These are phyloP conservation scores for Chytriomyces hyalinus DNA, from an alignment of 192 early-diverging fungal genomes.

Conservation along the genomic window DNA sequence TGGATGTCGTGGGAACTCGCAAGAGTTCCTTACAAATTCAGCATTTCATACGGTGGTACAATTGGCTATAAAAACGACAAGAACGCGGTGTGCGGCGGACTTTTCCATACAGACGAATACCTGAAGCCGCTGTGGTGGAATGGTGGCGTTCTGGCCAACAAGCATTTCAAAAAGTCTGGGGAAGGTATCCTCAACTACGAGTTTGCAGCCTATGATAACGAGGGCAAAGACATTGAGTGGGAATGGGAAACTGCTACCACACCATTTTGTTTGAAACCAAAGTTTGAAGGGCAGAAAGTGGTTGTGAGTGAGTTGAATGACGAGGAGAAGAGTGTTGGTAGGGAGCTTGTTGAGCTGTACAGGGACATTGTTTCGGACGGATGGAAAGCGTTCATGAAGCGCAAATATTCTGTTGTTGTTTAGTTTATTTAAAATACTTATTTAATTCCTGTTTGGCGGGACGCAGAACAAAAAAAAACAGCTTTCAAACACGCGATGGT, in stretches of 20 bases:
- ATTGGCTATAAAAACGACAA: constrained; percentile 55
- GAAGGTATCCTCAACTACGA: constrained; percentile 18
- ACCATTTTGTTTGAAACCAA: constrained; percentile 44
- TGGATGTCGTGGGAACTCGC: constrained; percentile 68
- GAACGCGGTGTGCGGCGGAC: constrained; percentile 34
- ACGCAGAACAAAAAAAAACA: too few species aligned
- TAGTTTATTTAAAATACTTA: too few species aligned
- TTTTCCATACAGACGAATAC: constrained; percentile 41
- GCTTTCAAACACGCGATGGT: too few species aligned
- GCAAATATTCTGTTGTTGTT: too few species aligned
- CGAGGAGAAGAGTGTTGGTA: not conserved
- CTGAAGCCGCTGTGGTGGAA: constrained; percentile 43
- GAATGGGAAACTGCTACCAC: constrained; percentile 43
- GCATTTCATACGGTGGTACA: constrained; percentile 59
- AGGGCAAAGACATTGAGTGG: constrained; percentile 37
- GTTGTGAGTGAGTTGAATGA: constrained; percentile 14
- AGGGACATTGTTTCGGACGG: constrained; percentile 18
- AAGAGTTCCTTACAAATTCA: constrained; percentile 61
- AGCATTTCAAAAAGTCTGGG: constrained; percentile 23
- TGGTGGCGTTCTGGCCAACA: constrained; percentile 50
- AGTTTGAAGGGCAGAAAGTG: constrained; percentile 23
- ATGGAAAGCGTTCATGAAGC: constrained; percentile 16
- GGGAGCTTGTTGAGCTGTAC: constrained; percentile 25
- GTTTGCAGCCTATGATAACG: constrained; percentile 17
- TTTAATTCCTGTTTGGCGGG: too few species aligned